These are phyloP conservation scores for Boletus speciosus DNA, from an alignment of 768 basidiomycete genomes.

Conservation along the genomic window DNA sequence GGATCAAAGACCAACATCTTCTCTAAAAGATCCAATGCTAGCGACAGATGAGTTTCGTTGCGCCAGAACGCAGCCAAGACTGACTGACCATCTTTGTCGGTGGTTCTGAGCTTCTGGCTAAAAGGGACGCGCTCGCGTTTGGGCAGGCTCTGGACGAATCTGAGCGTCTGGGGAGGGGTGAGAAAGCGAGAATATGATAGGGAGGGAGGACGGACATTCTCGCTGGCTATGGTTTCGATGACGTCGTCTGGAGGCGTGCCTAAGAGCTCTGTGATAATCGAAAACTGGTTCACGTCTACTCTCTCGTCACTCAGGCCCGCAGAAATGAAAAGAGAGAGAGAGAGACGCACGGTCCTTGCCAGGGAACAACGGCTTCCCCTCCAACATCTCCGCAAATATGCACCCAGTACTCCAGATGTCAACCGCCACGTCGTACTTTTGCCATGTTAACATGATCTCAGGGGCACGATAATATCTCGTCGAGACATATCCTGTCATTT, in stretches of 20 bases:
- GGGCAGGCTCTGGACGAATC: constrained; percentile 97
- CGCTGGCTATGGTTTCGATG: constrained; percentile 96
- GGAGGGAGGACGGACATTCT: constrained; percentile 66
- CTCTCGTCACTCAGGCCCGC: not conserved
- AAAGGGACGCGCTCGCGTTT: constrained; percentile 96
- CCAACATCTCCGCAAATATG: constrained; percentile 99
- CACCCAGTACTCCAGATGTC: constrained; percentile 99
- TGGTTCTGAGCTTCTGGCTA: constrained; percentile 84
- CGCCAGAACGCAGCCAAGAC: not conserved
- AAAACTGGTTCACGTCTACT: constrained; percentile 98
- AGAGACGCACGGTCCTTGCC: constrained; percentile 93
- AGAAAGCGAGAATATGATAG: constrained; percentile 2
- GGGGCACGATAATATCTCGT: constrained; percentile 98
- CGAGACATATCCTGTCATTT: constrained; percentile 99
- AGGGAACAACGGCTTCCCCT: constrained; percentile 97
- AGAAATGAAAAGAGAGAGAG: not conserved
- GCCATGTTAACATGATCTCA: constrained; percentile 99
- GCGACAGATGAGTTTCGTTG: constrained; percentile 3
- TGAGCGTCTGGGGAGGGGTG: constrained; percentile 69
- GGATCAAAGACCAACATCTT: constrained; percentile 99
- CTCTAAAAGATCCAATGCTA: constrained; percentile 93
- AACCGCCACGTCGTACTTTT: constrained; percentile 99
- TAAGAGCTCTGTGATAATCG: constrained; percentile 96
- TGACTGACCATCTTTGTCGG: constrained; percentile 75
- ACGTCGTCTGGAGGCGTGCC: constrained; percentile 99